Conservation (phyloP, 1,284 basidiomycete genomes). For the Fomitopsis palustris region DNA sequence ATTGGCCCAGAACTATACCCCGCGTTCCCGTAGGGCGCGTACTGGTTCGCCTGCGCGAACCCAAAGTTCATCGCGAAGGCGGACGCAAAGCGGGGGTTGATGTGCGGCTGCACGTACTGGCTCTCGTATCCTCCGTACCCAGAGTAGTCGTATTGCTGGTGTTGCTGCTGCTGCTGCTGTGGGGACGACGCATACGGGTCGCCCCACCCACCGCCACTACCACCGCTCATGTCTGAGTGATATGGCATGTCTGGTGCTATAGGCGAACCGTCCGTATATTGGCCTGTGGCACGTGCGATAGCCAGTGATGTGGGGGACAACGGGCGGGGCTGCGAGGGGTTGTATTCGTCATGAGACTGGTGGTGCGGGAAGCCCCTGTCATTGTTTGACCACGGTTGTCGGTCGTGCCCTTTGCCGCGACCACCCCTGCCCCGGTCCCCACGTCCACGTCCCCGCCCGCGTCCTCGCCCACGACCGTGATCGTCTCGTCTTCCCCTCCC, state of each 20-base stretch:
- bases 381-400: conserved; percentile 11
- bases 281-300: conserved; percentile 44
- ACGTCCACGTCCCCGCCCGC: conserved; percentile 25
- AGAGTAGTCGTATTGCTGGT: conserved; percentile 14
- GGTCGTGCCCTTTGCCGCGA: conserved; percentile 29
- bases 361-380: conserved; percentile 5
- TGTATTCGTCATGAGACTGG: conserved; percentile 25
- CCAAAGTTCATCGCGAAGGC: conserved; percentile 45
- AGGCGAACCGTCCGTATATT: conserved; percentile 29
- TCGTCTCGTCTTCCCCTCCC: conserved; percentile 12
- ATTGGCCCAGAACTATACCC: conserved; percentile 7
- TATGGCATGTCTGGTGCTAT: conserved; percentile 11
- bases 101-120: conserved; percentile 69
- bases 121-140: conserved; percentile 27
- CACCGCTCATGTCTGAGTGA: conserved; percentile 10
- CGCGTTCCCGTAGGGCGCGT: conserved; percentile 8
- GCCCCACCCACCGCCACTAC: conserved; percentile 17
- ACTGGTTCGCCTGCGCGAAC: conserved; percentile 14
- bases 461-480: conserved; percentile 17
- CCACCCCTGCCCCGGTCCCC: conserved; percentile 32
- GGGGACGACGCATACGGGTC: conserved; percentile 15
- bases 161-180: conserved; percentile 9
- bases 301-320: conserved; percentile 45
- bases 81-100: conserved; percentile 70
- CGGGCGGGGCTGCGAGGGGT: conserved; percentile 28